These are phyloP conservation scores for Ploettnerulaceae sp. DNA, from an alignment of 2,329 filamentous ascomycete species.

Conservation along the genomic window DNA sequence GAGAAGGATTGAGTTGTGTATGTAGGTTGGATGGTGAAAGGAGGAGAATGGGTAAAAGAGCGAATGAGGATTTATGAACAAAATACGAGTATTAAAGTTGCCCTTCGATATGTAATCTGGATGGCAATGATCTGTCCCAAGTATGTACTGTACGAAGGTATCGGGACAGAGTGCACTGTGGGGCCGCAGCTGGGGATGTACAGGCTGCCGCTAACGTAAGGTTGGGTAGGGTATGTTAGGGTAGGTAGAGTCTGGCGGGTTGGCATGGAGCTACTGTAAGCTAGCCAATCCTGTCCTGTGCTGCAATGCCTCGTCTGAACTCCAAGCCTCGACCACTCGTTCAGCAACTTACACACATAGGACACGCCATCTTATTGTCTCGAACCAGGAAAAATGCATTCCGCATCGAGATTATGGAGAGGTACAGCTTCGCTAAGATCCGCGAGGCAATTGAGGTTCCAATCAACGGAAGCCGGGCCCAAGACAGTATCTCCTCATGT, in stretches of 20 bases:
- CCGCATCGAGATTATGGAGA: background rate
- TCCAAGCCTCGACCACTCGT: background rate
- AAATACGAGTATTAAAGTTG: background rate
- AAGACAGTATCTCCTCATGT: constrained; percentile 20
- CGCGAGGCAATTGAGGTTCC: constrained; percentile 9
- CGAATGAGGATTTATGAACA: background rate
- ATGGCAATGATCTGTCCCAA: constrained; percentile 11
- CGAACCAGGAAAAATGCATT: too few species aligned
- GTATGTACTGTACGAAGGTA: background rate
- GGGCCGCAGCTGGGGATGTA: background rate
- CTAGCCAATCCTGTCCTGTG: too few species aligned
- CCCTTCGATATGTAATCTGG: background rate
- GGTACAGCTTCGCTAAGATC: background rate
- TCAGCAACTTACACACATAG: background rate
- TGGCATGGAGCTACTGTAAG: too few species aligned
- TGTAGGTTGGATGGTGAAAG: too few species aligned
- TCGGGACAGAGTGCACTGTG: constrained; percentile 9
- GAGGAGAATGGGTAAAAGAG: background rate
- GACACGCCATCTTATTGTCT: background rate
- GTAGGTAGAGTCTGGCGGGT: too few species aligned
- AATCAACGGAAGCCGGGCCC: constrained; percentile 11
- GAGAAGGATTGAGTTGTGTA: too few species aligned
- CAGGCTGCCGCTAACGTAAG: too few species aligned
- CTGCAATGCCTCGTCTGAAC: background rate
- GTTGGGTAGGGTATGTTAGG: too few species aligned